Evolutionary conservation across 2,329 filamentous ascomycete species (phyloP).

Genomic region (Botrytis fragariae): DNA sequence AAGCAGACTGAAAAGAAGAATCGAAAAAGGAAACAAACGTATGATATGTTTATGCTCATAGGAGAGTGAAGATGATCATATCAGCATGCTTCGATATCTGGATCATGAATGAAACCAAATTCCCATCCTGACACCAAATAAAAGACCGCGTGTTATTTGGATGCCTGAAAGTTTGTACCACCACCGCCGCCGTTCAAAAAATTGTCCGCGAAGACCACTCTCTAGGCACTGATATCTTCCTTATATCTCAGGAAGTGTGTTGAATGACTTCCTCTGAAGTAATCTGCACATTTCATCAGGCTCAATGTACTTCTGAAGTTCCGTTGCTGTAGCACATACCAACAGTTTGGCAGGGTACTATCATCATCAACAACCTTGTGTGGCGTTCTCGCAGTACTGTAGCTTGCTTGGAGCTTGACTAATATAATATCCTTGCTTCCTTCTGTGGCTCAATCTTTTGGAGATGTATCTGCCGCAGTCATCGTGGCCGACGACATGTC

Average conservation of each 20-base stretch:
- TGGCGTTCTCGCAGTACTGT: background rate
- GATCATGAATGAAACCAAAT: background rate
- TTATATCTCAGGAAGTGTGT: background rate
- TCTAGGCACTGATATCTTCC: background rate
- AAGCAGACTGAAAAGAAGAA: background rate
- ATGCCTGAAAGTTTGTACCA: background rate
- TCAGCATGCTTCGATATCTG: background rate
- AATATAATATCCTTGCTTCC: background rate
- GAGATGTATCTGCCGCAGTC: conserved; percentile 4
- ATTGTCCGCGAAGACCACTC: background rate
- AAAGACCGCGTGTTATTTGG: conserved; percentile 3
- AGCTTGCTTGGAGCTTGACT: background rate
- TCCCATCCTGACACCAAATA: background rate
- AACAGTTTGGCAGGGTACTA: background rate
- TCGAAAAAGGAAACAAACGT: background rate
- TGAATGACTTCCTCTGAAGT: background rate
- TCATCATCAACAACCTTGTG: background rate
- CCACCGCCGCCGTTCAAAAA: background rate
- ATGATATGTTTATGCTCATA: background rate
- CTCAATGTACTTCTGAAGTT: background rate
- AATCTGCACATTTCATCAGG: conserved; percentile 4
- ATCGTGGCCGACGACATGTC: conserved; percentile 15
- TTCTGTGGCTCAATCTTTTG: background rate
- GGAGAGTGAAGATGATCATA: background rate
- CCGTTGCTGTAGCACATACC: conserved; percentile 10